Percentiles rank a stretch among this genome's conserved stretches.
Conservation (phyloP, 441 rosid species). For the Croton setiger region DNA sequence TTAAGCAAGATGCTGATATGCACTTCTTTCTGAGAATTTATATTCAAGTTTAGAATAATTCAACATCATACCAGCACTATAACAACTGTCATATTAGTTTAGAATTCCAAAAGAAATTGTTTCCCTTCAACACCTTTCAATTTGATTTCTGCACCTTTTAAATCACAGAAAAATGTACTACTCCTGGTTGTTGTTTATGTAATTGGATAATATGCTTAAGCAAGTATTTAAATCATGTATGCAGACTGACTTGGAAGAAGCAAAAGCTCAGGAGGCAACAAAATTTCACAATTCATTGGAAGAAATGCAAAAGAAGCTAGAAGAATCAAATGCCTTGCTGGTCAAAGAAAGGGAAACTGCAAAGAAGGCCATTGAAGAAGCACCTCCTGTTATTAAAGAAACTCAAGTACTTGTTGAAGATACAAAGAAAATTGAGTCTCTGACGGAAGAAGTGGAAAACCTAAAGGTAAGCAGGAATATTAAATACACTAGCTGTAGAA, state of each 20-base stretch:
- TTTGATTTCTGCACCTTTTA: slow-evolving; percentile 5
- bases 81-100: neutral
- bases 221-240: slow-evolving; percentile 23
- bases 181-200: slow-evolving; percentile 10
- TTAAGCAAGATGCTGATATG: slow-evolving; percentile 14
- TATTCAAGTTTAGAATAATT: slow-evolving; percentile 2
- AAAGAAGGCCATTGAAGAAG: slow-evolving; percentile 80
- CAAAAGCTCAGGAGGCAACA: slow-evolving; percentile 66
- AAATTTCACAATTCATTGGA: slow-evolving; percentile 68
- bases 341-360: slow-evolving; percentile 72
- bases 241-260: slow-evolving; percentile 91
- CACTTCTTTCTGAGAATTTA: slow-evolving; percentile 10
- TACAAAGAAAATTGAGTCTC: slow-evolving; percentile 70
- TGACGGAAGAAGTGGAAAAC: slow-evolving; percentile 70
- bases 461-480: slow-evolving; percentile 51
- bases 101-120: slow-evolving; percentile 13
- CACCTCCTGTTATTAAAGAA: slow-evolving; percentile 87
- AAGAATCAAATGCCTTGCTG: slow-evolving; percentile 63
- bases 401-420: slow-evolving; percentile 92
- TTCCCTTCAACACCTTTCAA: slow-evolving; percentile 13
- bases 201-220: slow-evolving; percentile 24
- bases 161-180: neutral
- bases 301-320: slow-evolving; percentile 73
- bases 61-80: neutral
- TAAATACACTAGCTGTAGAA: neutral